Percentiles rank a stretch among this genome's conserved stretches.
phyloP scores from a whole-genome alignment of 2,329 filamentous ascomycete genomes.

The Colletotrichum sp. region DNA sequence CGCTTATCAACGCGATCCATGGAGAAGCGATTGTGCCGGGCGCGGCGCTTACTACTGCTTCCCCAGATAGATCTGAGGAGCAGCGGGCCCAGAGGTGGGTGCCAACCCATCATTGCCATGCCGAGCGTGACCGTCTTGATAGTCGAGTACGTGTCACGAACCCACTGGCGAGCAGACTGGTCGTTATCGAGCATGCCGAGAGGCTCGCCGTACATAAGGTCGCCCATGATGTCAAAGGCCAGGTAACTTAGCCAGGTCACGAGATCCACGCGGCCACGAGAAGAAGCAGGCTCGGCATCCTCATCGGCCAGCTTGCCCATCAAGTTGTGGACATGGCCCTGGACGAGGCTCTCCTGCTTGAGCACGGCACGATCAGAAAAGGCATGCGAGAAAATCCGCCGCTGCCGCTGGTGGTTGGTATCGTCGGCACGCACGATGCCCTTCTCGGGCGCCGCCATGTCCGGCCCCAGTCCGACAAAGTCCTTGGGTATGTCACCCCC shows the following conservation, averaged over 20 bases:
- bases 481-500: slow-evolving; percentile 25
- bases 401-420: slow-evolving; percentile 8
- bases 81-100: background rate
- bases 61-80: slow-evolving; percentile 13
- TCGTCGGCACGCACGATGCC: slow-evolving; percentile 17
- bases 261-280: slow-evolving; percentile 23
- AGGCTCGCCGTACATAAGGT: slow-evolving; percentile 33
- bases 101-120: slow-evolving; percentile 17
- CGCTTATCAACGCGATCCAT: slow-evolving; percentile 18
- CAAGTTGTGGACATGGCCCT: slow-evolving; percentile 22
- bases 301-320: slow-evolving; percentile 13
- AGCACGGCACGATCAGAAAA: slow-evolving; percentile 34
- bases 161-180: slow-evolving; percentile 29
- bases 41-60: background rate
- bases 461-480: slow-evolving; percentile 33
- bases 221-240: slow-evolving; percentile 35
- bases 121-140: slow-evolving; percentile 20
- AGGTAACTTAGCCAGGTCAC: slow-evolving; percentile 26
- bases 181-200: slow-evolving; percentile 30
- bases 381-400: slow-evolving; percentile 29
- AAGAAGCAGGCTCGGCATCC: background rate
- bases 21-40: slow-evolving; percentile 11
- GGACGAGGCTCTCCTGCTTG: slow-evolving; percentile 32
- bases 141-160: slow-evolving; percentile 26
- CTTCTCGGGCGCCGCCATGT: slow-evolving; percentile 29